phyloP scores from a whole-genome alignment of 768 basidiomycete genomes.

The Udeniomyces megalosporus region DNA sequence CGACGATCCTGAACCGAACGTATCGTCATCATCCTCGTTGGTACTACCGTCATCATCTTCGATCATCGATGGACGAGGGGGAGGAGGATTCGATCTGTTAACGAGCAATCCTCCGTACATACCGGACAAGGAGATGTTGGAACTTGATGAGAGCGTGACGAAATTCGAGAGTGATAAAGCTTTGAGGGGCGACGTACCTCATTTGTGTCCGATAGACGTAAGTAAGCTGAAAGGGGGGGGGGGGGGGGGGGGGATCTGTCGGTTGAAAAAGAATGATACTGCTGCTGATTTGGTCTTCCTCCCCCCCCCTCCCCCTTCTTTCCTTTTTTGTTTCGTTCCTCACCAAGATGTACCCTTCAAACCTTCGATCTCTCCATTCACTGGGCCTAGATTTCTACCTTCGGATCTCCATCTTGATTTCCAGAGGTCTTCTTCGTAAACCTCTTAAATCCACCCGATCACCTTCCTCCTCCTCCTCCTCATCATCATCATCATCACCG shows the following conservation, averaged over 20 bases:
- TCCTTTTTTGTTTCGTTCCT: not conserved
- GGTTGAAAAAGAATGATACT: no score
- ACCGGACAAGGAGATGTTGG: not conserved
- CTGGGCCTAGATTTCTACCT: constrained; percentile 13
- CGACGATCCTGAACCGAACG: no score
- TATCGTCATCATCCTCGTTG: no score
- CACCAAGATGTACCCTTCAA: not conserved
- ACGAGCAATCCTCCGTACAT: constrained; percentile 16
- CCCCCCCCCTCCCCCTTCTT: not conserved
- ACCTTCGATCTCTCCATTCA: not conserved
- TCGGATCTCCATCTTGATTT: constrained; percentile 1
- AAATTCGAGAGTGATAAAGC: constrained; percentile 5
- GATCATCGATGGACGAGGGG: no score
- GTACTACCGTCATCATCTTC: no score
- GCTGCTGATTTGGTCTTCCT: not conserved
- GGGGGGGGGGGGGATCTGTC: no score
- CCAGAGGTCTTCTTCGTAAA: not conserved
- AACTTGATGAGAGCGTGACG: not conserved
- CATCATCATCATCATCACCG: not conserved
- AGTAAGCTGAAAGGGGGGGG: not conserved
- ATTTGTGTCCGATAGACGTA: not conserved
- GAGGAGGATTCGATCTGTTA: constrained; percentile 3
- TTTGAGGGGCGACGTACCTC: not conserved
- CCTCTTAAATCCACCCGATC: no score
- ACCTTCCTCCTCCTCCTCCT: not conserved